phyloP scores from a whole-genome alignment of 2,329 filamentous ascomycete genomes.

The Paramyrothecium sp. region DNA sequence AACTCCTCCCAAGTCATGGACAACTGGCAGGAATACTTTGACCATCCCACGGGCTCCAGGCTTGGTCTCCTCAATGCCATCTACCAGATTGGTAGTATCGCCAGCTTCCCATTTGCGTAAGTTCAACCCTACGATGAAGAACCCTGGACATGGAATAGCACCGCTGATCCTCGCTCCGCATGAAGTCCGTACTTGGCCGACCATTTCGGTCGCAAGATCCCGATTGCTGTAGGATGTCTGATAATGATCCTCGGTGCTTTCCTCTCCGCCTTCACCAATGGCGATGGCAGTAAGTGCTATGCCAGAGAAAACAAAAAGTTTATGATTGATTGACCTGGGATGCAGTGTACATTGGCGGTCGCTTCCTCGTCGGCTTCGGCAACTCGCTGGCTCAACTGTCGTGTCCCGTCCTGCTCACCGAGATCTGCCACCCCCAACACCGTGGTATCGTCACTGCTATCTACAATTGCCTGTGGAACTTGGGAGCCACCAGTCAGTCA shows the following conservation, averaged over 20 bases:
- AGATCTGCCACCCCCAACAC: slow-evolving; percentile 40
- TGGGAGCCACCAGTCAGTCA: slow-evolving; percentile 32
- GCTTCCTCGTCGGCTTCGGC: slow-evolving; percentile 57
- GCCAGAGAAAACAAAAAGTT: not conserved
- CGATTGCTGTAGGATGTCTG: slow-evolving; percentile 51
- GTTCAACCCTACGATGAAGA: not conserved
- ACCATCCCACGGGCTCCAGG: not conserved
- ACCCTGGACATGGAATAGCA: not conserved
- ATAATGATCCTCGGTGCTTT: slow-evolving; percentile 56
- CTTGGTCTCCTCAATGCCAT: slow-evolving; percentile 3
- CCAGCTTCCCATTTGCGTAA: slow-evolving; percentile 3
- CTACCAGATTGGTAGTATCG: slow-evolving; percentile 3
- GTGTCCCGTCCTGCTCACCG: slow-evolving; percentile 41
- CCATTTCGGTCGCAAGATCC: slow-evolving; percentile 49
- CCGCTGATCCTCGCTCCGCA: not conserved
- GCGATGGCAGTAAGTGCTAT: slow-evolving; percentile 27
- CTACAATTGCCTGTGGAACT: slow-evolving; percentile 38
- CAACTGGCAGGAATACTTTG: slow-evolving; percentile 1
- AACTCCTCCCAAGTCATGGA: slow-evolving; percentile 4
- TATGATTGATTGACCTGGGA: not conserved
- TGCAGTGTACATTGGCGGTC: slow-evolving; percentile 32
- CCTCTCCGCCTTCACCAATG: slow-evolving; percentile 51
- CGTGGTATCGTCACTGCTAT: slow-evolving; percentile 34
- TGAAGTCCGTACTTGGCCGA: slow-evolving; percentile 50
- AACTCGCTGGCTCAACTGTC: slow-evolving; percentile 41